Percentiles rank a stretch among this genome's conserved stretches.
Evolutionary conservation across 306 rosid species (phyloP).

Genomic region (Casuarina glauca): DNA sequence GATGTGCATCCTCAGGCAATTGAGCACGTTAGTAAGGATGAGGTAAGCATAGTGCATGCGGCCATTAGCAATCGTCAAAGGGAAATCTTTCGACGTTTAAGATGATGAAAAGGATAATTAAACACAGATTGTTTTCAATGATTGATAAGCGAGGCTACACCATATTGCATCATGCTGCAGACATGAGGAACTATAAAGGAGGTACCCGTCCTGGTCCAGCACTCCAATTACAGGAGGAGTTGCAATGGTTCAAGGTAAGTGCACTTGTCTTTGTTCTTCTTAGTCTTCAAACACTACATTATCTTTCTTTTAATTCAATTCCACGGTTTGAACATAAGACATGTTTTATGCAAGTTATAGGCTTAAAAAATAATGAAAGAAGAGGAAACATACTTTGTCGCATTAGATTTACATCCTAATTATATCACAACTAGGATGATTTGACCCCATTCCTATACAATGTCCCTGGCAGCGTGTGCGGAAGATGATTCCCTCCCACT

Average conservation of each 20-base stretch:
- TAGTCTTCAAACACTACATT: too few species aligned
- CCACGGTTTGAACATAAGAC: too few species aligned
- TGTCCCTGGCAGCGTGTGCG: background rate
- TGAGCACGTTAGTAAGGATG: slow-evolving; percentile 1
- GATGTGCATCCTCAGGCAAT: slow-evolving; percentile 20
- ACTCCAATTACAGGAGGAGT: background rate
- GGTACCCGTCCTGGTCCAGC: background rate
- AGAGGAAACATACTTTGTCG: too few species aligned
- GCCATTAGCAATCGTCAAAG: slow-evolving; percentile 34
- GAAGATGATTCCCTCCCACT: background rate
- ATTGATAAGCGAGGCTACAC: slow-evolving; percentile 9
- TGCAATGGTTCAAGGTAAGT: slow-evolving; percentile 7
- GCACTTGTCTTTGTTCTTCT: background rate
- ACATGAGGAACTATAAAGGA: background rate
- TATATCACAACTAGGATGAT: too few species aligned
- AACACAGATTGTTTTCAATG: background rate
- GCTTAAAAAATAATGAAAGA: too few species aligned
- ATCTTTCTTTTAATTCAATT: too few species aligned
- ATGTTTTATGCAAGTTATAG: too few species aligned
- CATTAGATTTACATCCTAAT: too few species aligned
- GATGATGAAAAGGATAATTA: background rate
- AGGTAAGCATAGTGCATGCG: slow-evolving; percentile 25
- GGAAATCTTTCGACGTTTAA: slow-evolving; percentile 6
- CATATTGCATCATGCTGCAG: slow-evolving; percentile 15
- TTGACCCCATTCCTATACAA: too few species aligned